Evolutionary conservation across 257 asterid genomes (phyloP).

Genomic region (Nemophila menziesii): DNA sequence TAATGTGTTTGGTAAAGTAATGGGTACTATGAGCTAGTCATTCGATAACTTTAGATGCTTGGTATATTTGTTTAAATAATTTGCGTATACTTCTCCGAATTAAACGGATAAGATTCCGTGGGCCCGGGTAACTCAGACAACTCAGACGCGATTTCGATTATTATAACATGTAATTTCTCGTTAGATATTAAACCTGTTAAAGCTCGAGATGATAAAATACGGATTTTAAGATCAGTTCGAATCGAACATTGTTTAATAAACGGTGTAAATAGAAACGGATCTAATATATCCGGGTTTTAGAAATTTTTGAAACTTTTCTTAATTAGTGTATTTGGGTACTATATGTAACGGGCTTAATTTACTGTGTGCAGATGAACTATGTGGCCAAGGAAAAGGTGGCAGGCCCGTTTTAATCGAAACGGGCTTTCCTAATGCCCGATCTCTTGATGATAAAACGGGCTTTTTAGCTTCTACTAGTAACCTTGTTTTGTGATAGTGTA

Average conservation of each 20-base stretch:
- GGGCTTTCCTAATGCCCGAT: slow-evolving; percentile 53
- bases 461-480: slow-evolving; percentile 63
- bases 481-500: slow-evolving; percentile 65
- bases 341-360: slow-evolving; percentile 55
- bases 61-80: no score
- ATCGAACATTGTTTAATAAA: slow-evolving; percentile 76
- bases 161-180: slow-evolving; percentile 57
- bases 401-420: slow-evolving; percentile 51
- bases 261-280: slow-evolving; percentile 80
- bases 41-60: no score
- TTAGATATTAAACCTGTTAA: slow-evolving; percentile 65
- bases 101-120: no score
- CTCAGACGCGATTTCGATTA: slow-evolving; percentile 65
- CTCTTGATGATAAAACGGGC: slow-evolving; percentile 46
- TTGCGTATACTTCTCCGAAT: no score
- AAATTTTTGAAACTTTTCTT: no score
- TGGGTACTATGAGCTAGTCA: no score
- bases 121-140: no score
- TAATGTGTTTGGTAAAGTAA: no score
- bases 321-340: no score
- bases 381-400: slow-evolving; percentile 93
- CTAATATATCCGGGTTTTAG: slow-evolving; percentile 65
- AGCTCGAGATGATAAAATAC: slow-evolving; percentile 88
- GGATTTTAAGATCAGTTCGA: slow-evolving; percentile 72
- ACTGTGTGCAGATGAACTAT: slow-evolving; percentile 47